These are phyloP conservation scores for Xylariales sp. DNA, from an alignment of 2,329 filamentous ascomycete genomes.

Conservation along the genomic window DNA sequence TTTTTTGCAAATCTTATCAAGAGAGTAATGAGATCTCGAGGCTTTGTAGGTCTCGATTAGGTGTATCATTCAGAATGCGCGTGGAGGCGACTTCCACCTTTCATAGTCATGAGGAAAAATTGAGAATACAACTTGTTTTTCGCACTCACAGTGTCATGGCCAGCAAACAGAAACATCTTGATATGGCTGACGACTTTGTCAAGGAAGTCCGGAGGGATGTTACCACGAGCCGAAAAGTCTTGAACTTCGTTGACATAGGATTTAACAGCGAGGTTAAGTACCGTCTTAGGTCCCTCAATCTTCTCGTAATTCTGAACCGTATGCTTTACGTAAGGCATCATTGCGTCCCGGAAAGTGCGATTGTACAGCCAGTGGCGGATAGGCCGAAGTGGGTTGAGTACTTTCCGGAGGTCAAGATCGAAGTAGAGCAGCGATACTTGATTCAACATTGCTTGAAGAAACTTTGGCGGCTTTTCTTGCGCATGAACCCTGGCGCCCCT, in stretches of 20 bases:
- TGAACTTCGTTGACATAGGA: slow-evolving; percentile 14
- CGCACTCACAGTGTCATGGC: background rate
- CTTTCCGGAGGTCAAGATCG: slow-evolving; percentile 14
- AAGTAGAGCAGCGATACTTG: slow-evolving; percentile 18
- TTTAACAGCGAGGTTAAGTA: slow-evolving; percentile 23
- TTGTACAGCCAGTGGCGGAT: slow-evolving; percentile 23
- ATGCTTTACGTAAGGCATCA: slow-evolving; percentile 22
- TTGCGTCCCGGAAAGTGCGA: slow-evolving; percentile 21
- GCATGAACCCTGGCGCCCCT: slow-evolving; percentile 16
- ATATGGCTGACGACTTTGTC: slow-evolving; percentile 15
- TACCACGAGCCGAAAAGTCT: background rate
- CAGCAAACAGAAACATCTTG: slow-evolving; percentile 1
- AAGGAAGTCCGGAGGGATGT: slow-evolving; percentile 16
- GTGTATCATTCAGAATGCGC: no score
- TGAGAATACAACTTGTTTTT: background rate
- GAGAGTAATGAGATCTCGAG: no score
- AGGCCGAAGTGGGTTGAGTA: slow-evolving; percentile 16
- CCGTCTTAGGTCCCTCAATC: slow-evolving; percentile 21
- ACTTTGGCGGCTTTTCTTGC: slow-evolving; percentile 12
- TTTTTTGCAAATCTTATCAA: no score
- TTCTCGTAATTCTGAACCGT: slow-evolving; percentile 20
- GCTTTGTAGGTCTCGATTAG: background rate
- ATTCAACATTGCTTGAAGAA: slow-evolving; percentile 16
- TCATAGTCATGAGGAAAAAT: background rate
- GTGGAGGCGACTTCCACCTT: background rate